Evolutionary conservation across 2,329 filamentous ascomycete species (phyloP).

Genomic region (Pseudogymnoascus sp.): DNA sequence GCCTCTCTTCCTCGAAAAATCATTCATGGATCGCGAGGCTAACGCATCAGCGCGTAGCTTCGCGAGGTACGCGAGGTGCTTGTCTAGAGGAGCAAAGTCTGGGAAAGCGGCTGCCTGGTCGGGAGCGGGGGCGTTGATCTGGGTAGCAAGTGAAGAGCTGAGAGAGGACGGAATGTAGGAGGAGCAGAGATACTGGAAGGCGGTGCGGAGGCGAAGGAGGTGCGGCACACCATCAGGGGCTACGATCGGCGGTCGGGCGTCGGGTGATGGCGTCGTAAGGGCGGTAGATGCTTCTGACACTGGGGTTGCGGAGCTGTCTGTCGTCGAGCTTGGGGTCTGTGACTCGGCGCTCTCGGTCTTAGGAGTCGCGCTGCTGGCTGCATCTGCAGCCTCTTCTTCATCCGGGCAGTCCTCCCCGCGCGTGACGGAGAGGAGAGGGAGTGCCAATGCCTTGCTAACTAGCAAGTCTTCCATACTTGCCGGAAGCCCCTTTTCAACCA

Average conservation of each 20-base stretch:
- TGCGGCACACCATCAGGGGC: slow-evolving; percentile 32
- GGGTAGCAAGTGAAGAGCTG: slow-evolving; percentile 31
- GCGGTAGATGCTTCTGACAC: slow-evolving; percentile 34
- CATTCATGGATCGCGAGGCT: slow-evolving; percentile 57
- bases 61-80: slow-evolving; percentile 59
- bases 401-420: slow-evolving; percentile 41
- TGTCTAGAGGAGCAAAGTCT: slow-evolving; percentile 64
- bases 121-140: slow-evolving; percentile 22
- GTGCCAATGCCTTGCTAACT: slow-evolving; percentile 65
- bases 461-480: slow-evolving; percentile 79
- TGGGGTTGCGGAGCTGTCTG: slow-evolving; percentile 31
- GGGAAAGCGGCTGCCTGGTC: slow-evolving; percentile 32
- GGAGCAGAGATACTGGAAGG: slow-evolving; percentile 41
- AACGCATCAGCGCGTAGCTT: slow-evolving; percentile 64
- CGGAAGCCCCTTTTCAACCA: slow-evolving; percentile 61
- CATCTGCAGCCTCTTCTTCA: slow-evolving; percentile 20
- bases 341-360: slow-evolving; percentile 28
- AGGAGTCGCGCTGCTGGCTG: slow-evolving; percentile 26
- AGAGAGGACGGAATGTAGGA: slow-evolving; percentile 39
- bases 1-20: slow-evolving; percentile 63
- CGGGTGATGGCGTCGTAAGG: slow-evolving; percentile 30
- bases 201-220: slow-evolving; percentile 41
- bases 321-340: slow-evolving; percentile 22
- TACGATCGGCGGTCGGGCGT: slow-evolving; percentile 17
- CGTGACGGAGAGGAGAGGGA: slow-evolving; percentile 63